Evolutionary conservation across 2,329 filamentous ascomycete species (phyloP).

Genomic region (Venturia nashicola): DNA sequence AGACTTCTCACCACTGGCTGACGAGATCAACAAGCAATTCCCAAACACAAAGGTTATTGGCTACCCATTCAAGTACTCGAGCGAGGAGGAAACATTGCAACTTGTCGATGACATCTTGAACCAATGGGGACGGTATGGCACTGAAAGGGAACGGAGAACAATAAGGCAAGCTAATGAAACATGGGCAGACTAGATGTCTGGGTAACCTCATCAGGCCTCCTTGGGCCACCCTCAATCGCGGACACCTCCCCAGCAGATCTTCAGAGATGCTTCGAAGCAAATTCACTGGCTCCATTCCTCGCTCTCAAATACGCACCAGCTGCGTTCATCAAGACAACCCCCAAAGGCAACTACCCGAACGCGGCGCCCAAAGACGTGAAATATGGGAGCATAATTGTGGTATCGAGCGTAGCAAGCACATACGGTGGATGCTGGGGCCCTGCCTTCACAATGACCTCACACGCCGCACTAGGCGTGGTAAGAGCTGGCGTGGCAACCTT

Average conservation of each 20-base stretch:
- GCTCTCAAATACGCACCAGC: conserved; percentile 52
- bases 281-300: conserved; percentile 51
- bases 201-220: conserved; percentile 45
- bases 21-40: conserved; percentile 28
- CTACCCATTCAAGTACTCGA: conserved; percentile 46
- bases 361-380: conserved; percentile 46
- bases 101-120: conserved; percentile 54
- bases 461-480: conserved; percentile 50
- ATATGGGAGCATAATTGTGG: conserved; percentile 53
- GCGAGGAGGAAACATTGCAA: conserved; percentile 46
- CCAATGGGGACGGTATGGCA: conserved; percentile 35
- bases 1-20: conserved; percentile 21
- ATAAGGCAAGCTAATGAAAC: not conserved
- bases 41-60: conserved; percentile 49
- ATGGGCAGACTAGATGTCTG: conserved; percentile 42
- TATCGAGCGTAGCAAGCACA: conserved; percentile 43
- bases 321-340: conserved; percentile 48
- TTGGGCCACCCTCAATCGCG: conserved; percentile 45
- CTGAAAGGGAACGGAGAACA: no score
- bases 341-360: conserved; percentile 45
- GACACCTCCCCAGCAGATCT: conserved; percentile 44
- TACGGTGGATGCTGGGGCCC: conserved; percentile 49
- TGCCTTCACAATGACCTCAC: conserved; percentile 47
- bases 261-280: conserved; percentile 46
- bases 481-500: conserved; percentile 43